These are phyloP conservation scores for Brassica incana DNA, from an alignment of 345 rosid genomes.

Conservation along the genomic window DNA sequence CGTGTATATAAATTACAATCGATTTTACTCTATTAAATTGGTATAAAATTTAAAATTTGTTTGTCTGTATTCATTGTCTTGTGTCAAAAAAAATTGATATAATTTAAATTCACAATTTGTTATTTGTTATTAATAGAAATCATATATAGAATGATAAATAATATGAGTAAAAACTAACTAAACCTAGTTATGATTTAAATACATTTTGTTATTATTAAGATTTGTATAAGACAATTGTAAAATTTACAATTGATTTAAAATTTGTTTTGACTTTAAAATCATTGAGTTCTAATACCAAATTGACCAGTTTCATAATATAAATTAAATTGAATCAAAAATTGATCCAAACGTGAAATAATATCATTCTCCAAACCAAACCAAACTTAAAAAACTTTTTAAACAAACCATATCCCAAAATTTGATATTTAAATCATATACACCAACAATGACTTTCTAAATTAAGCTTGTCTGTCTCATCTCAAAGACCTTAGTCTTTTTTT, in stretches of 20 bases:
- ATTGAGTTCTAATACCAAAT: neutral
- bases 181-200: too few relatives aligned
- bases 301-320: neutral
- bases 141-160: neutral
- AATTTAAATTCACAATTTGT: neutral
- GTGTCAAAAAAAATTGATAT: neutral
- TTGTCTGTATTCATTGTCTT: neutral
- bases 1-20: neutral
- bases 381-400: too few relatives aligned
- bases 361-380: too few relatives aligned
- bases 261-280: neutral
- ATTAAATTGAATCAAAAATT: neutral
- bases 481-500: neutral
- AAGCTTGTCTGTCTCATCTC: neutral
- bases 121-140: too few relatives aligned
- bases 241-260: too few relatives aligned
- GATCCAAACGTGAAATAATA: neutral
- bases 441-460: neutral
- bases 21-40: neutral
- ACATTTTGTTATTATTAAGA: too few relatives aligned
- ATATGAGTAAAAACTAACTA: neutral
- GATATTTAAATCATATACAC: too few relatives aligned
- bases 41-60: too few relatives aligned
- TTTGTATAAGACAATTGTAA: too few relatives aligned
- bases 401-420: neutral